Percentiles rank a stretch among this genome's conserved stretches.
These are phyloP conservation scores for Cryphonectria nitschkei DNA, from an alignment of 2,329 filamentous ascomycete species.

Conservation along the genomic window DNA sequence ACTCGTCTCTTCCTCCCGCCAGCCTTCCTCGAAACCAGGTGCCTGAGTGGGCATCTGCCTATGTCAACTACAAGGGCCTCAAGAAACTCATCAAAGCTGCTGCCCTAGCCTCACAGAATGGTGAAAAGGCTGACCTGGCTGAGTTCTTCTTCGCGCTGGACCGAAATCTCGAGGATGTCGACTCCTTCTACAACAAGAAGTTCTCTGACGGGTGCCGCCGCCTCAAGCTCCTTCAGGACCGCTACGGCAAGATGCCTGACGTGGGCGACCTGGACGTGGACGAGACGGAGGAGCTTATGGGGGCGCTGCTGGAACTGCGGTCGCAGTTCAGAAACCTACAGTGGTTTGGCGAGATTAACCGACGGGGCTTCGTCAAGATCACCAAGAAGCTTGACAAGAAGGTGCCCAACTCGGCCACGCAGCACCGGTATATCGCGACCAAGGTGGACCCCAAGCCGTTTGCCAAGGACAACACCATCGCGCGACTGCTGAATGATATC, in stretches of 20 bases:
- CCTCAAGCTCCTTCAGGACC: conserved; percentile 82
- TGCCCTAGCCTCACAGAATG: conserved; percentile 65
- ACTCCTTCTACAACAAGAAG: conserved; percentile 96
- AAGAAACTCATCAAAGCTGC: conserved; percentile 95
- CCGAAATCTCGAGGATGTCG: conserved; percentile 95
- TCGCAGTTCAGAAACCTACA: conserved; percentile 87
- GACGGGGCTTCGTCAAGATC: conserved; percentile 94
- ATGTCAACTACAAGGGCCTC: conserved; percentile 88
- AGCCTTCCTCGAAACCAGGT: conserved; percentile 77
- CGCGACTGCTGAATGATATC: conserved; percentile 61
- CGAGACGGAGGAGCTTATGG: conserved; percentile 89
- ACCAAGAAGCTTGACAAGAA: conserved; percentile 99
- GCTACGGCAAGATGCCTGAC: conserved; percentile 78
- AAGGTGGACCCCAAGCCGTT: conserved; percentile 91
- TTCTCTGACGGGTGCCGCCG: conserved; percentile 82
- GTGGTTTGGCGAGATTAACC: conserved; percentile 98
- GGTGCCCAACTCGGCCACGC: conserved; percentile 73
- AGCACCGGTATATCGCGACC: conserved; percentile 84
- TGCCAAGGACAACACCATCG: conserved; percentile 68
- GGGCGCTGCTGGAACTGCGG: conserved; percentile 84
- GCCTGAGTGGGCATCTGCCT: conserved; percentile 81
- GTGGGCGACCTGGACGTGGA: conserved; percentile 78
- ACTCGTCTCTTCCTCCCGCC: neutral
- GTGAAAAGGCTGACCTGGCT: conserved; percentile 83
- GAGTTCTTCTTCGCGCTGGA: conserved; percentile 98